Evolutionary conservation across 305 asterid species (phyloP).

Genomic region (Rubia peregrina): DNA sequence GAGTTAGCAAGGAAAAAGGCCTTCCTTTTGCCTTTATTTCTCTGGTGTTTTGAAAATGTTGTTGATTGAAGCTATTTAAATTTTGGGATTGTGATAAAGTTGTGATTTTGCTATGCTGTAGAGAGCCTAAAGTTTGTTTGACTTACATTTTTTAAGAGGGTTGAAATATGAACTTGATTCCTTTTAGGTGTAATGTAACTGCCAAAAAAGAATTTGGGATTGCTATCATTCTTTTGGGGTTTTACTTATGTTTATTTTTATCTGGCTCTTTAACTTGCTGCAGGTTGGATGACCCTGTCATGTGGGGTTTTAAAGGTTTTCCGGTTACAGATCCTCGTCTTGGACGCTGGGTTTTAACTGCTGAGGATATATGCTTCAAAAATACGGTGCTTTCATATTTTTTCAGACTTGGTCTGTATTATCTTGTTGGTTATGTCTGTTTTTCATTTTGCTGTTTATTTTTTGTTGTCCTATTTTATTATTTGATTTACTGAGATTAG

Average conservation of each 20-base stretch:
- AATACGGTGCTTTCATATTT: conserved; percentile 63
- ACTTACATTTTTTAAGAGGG: background rate
- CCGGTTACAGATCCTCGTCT: conserved; percentile 54
- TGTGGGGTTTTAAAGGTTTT: conserved; percentile 90
- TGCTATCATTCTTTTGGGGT: background rate
- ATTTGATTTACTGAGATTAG: background rate
- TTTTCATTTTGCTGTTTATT: conserved; percentile 11
- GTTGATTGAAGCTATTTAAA: background rate
- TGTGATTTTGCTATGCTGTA: background rate
- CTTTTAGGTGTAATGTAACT: background rate
- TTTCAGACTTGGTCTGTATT: conserved; percentile 77
- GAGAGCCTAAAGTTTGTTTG: background rate
- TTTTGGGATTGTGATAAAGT: background rate
- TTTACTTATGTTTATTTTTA: background rate
- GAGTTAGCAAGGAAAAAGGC: background rate
- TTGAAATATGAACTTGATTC: background rate
- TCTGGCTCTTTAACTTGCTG: conserved; percentile 15
- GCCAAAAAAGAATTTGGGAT: conserved; percentile 1
- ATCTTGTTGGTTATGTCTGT: conserved; percentile 11
- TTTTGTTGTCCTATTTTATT: background rate
- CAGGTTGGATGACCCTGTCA: conserved; percentile 95
- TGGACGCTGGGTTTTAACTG: conserved; percentile 92
- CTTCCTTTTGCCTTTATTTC: background rate
- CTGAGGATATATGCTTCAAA: conserved; percentile 95
- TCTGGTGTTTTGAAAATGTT: background rate